A percentile compares a stretch with the other conserved stretches of the same genome.
phyloP scores from a whole-genome alignment of 164 flowering plant species.

The Hamamelis virginiana region DNA sequence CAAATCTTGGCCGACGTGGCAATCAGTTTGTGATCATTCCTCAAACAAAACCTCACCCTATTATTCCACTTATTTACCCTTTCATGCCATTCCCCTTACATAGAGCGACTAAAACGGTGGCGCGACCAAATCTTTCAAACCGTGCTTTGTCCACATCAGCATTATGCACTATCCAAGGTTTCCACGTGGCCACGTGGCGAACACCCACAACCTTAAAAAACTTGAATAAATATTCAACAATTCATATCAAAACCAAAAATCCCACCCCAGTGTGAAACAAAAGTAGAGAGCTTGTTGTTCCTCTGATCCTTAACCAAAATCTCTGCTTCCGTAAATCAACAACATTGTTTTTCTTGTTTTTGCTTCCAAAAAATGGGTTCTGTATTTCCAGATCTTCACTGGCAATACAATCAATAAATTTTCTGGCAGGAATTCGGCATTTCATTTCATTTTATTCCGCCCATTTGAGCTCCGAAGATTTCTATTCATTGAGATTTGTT shows the following conservation, averaged over 20 bases:
- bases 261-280: no score
- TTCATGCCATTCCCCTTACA: slow-evolving; percentile 7
- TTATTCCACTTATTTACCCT: slow-evolving; percentile 13
- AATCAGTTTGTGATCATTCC: neutral
- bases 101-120: slow-evolving; percentile 7
- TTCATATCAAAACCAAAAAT: neutral
- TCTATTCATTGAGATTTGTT: no score
- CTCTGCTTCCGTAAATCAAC: neutral
- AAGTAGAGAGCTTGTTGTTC: no score
- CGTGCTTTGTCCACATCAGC: neutral
- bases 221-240: slow-evolving; percentile 1
- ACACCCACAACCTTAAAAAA: neutral
- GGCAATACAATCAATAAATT: neutral
- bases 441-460: neutral
- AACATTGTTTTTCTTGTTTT: neutral
- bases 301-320: no score
- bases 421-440: slow-evolving; percentile 13
- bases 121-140: neutral
- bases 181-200: slow-evolving; percentile 14
- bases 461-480: no score
- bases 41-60: neutral
- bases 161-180: no score
- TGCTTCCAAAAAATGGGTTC: slow-evolving; percentile 12
- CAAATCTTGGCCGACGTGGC: neutral
- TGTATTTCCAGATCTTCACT: slow-evolving; percentile 10